Base-by-base conservation (phyloP, 495 filamentous ascomycete species). In the Wilcoxina mikolae region DNA sequence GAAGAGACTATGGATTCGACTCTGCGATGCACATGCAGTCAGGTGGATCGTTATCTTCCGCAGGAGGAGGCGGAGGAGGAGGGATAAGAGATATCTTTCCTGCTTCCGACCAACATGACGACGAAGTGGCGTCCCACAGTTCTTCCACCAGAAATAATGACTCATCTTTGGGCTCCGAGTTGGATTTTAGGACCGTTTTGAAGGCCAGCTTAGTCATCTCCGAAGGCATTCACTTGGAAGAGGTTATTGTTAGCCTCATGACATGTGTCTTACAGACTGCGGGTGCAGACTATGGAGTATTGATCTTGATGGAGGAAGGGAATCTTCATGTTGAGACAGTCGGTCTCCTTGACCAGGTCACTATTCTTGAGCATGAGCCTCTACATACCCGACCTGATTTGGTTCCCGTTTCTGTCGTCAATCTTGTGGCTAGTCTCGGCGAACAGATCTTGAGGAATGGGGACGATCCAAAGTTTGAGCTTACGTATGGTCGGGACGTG, bases 31-130 rank as follows among this genome's bases (percentile, higher is more conserved):
- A 12, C 24, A 46, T 46, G 43, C 43, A 46, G 43, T 17, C 15
- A 12, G 12, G 67, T 59, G 60, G 74, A 75, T 35, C 67, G 61
- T 64, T 75, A 73, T 46, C 43, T 17, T 28, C 7, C n/a, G 35
- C 12, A 39, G 33, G 71, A 71, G 22, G 68, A 60, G 27, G 74
- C 71, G 56, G 23, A 18, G 24, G 20, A 7, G 33, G 47, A 1
- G 33, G 51, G 3, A 54, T 43, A 12, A 10, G 31, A 44, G 63
- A 65, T 45, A 39, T 65, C 17, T 66, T 66, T 56, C 35, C 63
- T 2, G 42, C 44, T 4, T 58, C 57, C 23, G 63, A 66, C 25
- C 51, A 57, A 3, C 60, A 65, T 20, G 62, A 65, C 4, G 62
- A 65, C 20, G 63, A 66, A 33, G 41, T 47, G 10, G 42, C 51